Conservation (phyloP, 495 filamentous ascomycete species). For the Halenospora varia region DNA sequence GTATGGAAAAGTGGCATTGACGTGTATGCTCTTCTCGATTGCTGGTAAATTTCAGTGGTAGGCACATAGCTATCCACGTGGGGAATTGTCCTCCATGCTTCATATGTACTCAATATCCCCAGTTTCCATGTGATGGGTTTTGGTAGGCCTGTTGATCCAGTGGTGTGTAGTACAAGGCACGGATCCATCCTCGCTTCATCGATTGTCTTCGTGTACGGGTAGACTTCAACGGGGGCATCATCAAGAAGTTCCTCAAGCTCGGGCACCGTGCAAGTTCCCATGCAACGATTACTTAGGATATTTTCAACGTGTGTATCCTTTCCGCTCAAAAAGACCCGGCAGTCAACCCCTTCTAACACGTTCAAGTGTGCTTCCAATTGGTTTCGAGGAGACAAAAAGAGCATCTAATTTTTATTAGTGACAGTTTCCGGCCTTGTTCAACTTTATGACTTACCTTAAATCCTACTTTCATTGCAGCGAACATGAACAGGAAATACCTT, state of each 20-base stretch:
- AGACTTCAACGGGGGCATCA: background rate
- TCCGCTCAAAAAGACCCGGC: slow-evolving; percentile 18
- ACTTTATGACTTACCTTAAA: slow-evolving; percentile 38
- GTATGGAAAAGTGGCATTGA: background rate
- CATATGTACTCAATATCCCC: background rate
- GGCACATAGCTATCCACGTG: background rate
- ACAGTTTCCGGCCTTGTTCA: no score
- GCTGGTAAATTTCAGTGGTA: background rate
- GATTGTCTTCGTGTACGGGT: slow-evolving; percentile 20
- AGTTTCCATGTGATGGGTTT: slow-evolving; percentile 12
- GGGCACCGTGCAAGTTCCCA: background rate
- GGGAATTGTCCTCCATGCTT: background rate
- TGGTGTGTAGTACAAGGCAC: slow-evolving; percentile 26
- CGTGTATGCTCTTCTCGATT: background rate
- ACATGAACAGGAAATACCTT: slow-evolving; percentile 33
- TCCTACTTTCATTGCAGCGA: slow-evolving; percentile 43
- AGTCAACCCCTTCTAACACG: slow-evolving; percentile 40
- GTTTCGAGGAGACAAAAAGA: slow-evolving; percentile 40
- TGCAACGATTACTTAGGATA: background rate
- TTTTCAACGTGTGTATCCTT: background rate
- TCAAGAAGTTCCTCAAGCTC: background rate
- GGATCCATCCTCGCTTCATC: slow-evolving; percentile 28
- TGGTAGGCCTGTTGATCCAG: slow-evolving; percentile 26
- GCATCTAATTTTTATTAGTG: slow-evolving; percentile 1
- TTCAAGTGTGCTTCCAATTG: slow-evolving; percentile 38